Evolutionary conservation across 2,329 filamentous ascomycete species (phyloP).

Genomic region (Monilinia fructigena): DNA sequence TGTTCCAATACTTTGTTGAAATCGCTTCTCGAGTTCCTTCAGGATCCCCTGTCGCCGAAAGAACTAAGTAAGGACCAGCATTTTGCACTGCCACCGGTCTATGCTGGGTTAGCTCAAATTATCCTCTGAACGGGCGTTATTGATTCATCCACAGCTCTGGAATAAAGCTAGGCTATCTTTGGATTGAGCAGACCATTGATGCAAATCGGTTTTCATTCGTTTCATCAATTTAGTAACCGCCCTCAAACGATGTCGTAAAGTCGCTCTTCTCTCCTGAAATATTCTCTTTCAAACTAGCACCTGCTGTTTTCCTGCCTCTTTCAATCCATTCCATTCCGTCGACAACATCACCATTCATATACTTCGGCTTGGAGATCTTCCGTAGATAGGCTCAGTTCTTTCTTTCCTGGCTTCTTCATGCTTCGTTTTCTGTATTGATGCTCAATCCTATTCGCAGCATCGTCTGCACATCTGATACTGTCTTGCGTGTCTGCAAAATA

Average conservation of each 20-base stretch:
- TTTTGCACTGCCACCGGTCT: conserved; percentile 74
- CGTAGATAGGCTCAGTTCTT: conserved; percentile 46
- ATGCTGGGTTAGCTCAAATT: conserved; percentile 70
- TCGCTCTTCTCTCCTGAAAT: conserved; percentile 65
- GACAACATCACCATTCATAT: conserved; percentile 45
- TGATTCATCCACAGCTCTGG: conserved; percentile 67
- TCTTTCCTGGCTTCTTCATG: conserved; percentile 46
- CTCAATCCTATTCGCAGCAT: conserved; percentile 71
- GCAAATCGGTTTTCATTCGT: no score
- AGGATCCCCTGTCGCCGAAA: conserved; percentile 71
- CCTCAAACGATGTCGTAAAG: conserved; percentile 73
- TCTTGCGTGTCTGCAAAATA: conserved; percentile 84
- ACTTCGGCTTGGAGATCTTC: conserved; percentile 63
- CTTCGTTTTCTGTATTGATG: conserved; percentile 60
- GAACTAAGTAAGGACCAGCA: conserved; percentile 77
- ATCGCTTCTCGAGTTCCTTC: conserved; percentile 68
- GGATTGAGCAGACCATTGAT: conserved; percentile 69
- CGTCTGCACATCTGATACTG: conserved; percentile 73
- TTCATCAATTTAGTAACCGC: conserved; percentile 71
- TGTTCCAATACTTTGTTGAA: conserved; percentile 74
- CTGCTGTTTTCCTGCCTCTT: conserved; percentile 58
- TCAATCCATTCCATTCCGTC: conserved; percentile 44
- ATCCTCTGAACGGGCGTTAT: conserved; percentile 65
- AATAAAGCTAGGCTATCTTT: conserved; percentile 85
- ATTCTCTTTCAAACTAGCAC: conserved; percentile 72